Evolutionary conservation across 2,329 filamentous ascomycete species (phyloP), one percentile per base, ranked within the genome.

Genomic region (Hymenoscyphus scutula): DNA sequence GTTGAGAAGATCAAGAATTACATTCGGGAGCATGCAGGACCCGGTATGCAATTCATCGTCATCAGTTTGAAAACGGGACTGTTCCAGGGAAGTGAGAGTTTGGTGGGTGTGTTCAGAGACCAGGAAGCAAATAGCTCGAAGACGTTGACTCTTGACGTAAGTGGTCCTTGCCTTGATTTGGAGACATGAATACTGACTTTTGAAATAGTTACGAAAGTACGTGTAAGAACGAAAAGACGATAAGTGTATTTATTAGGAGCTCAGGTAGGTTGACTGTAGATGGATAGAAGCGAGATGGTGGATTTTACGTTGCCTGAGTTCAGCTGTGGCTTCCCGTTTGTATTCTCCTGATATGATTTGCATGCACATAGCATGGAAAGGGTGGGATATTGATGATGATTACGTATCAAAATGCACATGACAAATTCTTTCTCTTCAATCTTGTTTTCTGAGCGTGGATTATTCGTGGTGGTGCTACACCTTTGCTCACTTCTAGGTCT

Each of bases 21-120:
- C 74, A 96, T 99, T 65, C 86, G 89, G 41, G 92, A 96, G 73
- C 93, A 99, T 77, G 91, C 93, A 0, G 91, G 92, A 0, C 95
- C 95, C 1, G 96, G 96, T 15, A 98, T 98, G 92, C 95, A 99
- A 76, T 99, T 99, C 71, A 96, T 99, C 65, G 95, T 99, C 69
- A 99, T 99, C 76, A 92, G 88, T 78, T 83, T 99, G 75, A 99
- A 99, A 83, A 90, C 92, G 0, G 93, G 92, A 1, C 81, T 99
- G 62, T 99, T 98, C 79, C 93, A 99, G 78, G 91, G 96, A 76
- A 97, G 92, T 73, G 93, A 99, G 81, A 96, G 92, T 65, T 77
- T 99, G 70, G 92, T 99, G 4, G 95, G 95, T 58, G 92, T 99
- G 11, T 98, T 97, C 80, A 84, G 95, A 68, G 96, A 99, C 74